Conservation (phyloP, 805 yeast genomes). For the Starmerella stellata region DNA sequence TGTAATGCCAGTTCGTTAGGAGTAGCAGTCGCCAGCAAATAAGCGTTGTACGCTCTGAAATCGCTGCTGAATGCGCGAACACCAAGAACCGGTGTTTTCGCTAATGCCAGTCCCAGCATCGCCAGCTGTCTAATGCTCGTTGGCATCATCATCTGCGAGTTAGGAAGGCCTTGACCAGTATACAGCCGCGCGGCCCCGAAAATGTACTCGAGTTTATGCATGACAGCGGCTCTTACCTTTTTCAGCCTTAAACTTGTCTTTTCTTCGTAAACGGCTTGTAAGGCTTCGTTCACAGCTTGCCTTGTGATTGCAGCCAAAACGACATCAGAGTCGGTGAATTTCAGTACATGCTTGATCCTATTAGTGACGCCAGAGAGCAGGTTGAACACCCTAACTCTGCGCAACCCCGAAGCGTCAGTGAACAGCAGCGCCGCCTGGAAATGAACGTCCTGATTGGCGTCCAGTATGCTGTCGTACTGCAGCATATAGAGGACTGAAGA, state of each 20-base stretch:
- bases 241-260: slow-evolving; percentile 16
- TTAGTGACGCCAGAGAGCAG: slow-evolving; percentile 65
- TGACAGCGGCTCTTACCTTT: slow-evolving; percentile 37
- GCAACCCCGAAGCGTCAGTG: slow-evolving; percentile 42
- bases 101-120: slow-evolving; percentile 45
- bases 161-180: slow-evolving; percentile 25
- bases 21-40: slow-evolving; percentile 35
- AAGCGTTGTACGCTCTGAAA: slow-evolving; percentile 38
- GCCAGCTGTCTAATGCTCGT: slow-evolving; percentile 58
- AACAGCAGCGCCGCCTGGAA: slow-evolving; percentile 82
- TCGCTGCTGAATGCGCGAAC: slow-evolving; percentile 37
- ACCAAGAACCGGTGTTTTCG: slow-evolving; percentile 48
- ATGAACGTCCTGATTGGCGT: slow-evolving; percentile 54
- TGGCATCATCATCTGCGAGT: slow-evolving; percentile 62
- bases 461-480: slow-evolving; percentile 56
- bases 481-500: slow-evolving; percentile 55
- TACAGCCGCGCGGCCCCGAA: slow-evolving; percentile 40
- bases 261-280: background rate
- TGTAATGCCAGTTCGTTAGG: slow-evolving; percentile 40
- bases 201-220: slow-evolving; percentile 35
- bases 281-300: slow-evolving; percentile 25
- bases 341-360: slow-evolving; percentile 52
- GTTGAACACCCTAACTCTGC: slow-evolving; percentile 79
- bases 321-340: slow-evolving; percentile 63
- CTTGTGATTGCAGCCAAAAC: slow-evolving; percentile 36